Conservation (phyloP, 176 grass and related monocot genomes). For the Triticum timopheevii region DNA sequence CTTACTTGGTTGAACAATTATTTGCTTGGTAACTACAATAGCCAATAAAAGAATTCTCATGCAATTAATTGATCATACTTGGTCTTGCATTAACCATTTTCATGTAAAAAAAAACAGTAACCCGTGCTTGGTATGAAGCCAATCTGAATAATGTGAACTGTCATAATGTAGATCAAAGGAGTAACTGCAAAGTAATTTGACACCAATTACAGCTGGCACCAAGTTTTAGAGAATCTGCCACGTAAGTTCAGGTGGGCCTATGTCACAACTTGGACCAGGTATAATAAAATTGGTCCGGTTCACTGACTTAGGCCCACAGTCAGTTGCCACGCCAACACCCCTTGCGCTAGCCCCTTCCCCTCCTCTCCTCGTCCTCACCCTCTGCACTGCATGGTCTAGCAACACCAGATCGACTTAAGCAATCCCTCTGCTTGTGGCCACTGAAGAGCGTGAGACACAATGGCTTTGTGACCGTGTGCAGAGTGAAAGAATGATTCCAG, state of each 20-base stretch:
- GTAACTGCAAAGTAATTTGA: background rate
- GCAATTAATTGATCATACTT: slow-evolving; percentile 21
- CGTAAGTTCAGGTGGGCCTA: background rate
- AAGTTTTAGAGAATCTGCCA: background rate
- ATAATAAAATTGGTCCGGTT: background rate
- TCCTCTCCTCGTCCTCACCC: background rate
- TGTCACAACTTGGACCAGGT: background rate
- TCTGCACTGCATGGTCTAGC: background rate
- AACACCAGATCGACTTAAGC: background rate
- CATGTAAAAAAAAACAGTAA: slow-evolving; percentile 18
- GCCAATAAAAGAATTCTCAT: background rate
- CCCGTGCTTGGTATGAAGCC: background rate
- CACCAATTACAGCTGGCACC: background rate
- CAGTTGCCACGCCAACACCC: background rate
- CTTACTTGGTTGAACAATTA: slow-evolving; percentile 23
- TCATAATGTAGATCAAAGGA: slow-evolving; percentile 5
- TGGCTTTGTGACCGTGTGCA: background rate
- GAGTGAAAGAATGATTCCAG: no score
- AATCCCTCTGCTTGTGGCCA: background rate
- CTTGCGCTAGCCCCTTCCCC: background rate
- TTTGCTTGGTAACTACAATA: background rate
- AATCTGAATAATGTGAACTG: background rate
- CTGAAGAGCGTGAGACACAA: background rate
- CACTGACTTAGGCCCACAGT: background rate
- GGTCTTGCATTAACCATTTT: slow-evolving; percentile 16